These are phyloP conservation scores for Aspergillus sparsus DNA, from an alignment of 495 filamentous ascomycete species.

Conservation along the genomic window DNA sequence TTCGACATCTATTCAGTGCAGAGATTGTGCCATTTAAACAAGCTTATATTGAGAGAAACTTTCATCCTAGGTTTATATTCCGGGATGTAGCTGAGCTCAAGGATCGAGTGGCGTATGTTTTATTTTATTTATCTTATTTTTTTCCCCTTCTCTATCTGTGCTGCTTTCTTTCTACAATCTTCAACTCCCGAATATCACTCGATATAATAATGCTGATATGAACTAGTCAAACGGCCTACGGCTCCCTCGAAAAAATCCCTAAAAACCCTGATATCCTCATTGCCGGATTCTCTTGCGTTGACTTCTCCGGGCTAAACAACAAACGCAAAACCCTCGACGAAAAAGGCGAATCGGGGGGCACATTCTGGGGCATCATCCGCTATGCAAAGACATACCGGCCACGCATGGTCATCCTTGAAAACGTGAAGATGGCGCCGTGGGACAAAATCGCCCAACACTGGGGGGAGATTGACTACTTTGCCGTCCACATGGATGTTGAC, in stretches of 20 bases:
- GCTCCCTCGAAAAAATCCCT: constrained; percentile 59
- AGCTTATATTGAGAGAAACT: constrained; percentile 77
- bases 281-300: constrained; percentile 77
- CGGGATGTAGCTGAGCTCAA: constrained; percentile 68
- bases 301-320: constrained; percentile 56
- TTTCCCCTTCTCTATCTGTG: constrained; percentile 1
- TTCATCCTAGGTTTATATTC: constrained; percentile 62
- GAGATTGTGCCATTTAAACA: constrained; percentile 81
- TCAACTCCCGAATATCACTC: constrained; percentile 25
- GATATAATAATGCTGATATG: neutral
- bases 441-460: constrained; percentile 51
- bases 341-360: constrained; percentile 68
- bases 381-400: constrained; percentile 61
- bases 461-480: constrained; percentile 56
- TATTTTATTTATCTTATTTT: no score
- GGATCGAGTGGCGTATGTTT: constrained; percentile 57
- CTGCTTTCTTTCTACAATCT: constrained; percentile 1
- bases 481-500: constrained; percentile 52
- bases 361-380: constrained; percentile 62
- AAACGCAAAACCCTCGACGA: constrained; percentile 44
- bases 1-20: constrained; percentile 72
- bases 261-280: constrained; percentile 65
- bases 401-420: constrained; percentile 71
- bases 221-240: constrained; percentile 69
- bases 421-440: constrained; percentile 69